phyloP scores from a whole-genome alignment of 2,329 filamentous ascomycete species.

The Arthrobotrys musiformis region DNA sequence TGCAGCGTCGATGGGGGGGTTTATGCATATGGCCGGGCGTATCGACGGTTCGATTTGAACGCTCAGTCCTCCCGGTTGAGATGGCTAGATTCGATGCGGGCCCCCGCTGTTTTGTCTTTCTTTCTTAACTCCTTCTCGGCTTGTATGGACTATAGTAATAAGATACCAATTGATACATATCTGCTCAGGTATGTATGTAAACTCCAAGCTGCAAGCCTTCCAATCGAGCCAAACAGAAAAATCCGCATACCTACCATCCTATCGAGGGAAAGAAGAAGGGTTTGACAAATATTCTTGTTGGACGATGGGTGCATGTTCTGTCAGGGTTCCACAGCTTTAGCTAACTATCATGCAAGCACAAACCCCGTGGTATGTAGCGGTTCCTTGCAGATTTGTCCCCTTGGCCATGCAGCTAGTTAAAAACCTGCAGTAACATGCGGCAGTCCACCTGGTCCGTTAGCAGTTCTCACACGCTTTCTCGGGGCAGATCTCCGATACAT shows the following conservation, averaged over 20 bases:
- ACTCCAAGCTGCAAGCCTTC: not conserved
- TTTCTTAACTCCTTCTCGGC: not conserved
- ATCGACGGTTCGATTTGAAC: slow-evolving; percentile 21
- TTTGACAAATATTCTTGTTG: slow-evolving; percentile 15
- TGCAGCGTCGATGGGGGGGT: slow-evolving; percentile 16
- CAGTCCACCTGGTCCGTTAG: slow-evolving; percentile 8
- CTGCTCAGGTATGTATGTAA: not conserved
- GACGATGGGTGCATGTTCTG: not conserved
- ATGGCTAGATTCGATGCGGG: slow-evolving; percentile 10
- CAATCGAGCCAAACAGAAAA: not conserved
- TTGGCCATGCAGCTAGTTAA: slow-evolving; percentile 2
- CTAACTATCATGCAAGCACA: slow-evolving; percentile 1
- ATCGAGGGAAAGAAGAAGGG: not conserved
- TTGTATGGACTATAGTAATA: too few relatives aligned
- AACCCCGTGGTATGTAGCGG: slow-evolving; percentile 15
- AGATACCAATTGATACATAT: not conserved
- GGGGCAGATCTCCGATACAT: slow-evolving; percentile 42
- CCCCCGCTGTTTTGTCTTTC: too few relatives aligned
- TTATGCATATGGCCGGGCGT: not conserved
- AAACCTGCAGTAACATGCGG: slow-evolving; percentile 11
- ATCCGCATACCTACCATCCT: not conserved
- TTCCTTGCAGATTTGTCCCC: slow-evolving; percentile 42
- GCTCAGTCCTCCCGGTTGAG: not conserved
- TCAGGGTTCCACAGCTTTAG: slow-evolving; percentile 2
- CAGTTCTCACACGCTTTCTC: slow-evolving; percentile 25